phyloP scores from a whole-genome alignment of 768 basidiomycete species.

The Harrya chromipes region DNA sequence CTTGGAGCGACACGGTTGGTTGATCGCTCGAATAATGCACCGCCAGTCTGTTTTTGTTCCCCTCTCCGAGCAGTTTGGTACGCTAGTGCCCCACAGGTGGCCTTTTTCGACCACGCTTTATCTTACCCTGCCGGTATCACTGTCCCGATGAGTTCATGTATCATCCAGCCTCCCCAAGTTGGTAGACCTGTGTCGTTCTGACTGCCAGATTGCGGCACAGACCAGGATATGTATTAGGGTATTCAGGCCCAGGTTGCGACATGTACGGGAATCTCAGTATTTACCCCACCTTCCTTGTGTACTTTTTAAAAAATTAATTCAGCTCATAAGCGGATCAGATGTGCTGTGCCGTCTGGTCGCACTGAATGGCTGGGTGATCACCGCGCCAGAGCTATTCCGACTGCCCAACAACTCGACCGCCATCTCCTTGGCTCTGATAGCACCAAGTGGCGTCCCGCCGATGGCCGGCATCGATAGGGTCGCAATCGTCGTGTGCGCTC shows the following conservation, averaged over 20 bases:
- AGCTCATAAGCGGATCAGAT: neutral
- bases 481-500: conserved; percentile 34
- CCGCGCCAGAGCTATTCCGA: neutral
- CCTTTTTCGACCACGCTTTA: too few species aligned
- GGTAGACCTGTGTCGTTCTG: too few species aligned
- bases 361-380: neutral
- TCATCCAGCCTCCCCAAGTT: too few species aligned
- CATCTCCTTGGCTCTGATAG: conserved; percentile 76
- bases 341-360: neutral
- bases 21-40: too few species aligned
- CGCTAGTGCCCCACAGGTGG: too few species aligned
- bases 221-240: conserved; percentile 7
- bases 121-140: too few species aligned
- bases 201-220: too few species aligned
- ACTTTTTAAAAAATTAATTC: neutral
- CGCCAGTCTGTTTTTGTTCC: too few species aligned
- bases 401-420: conserved; percentile 25
- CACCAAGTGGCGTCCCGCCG: conserved; percentile 36
- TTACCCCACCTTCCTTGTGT: neutral
- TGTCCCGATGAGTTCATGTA: too few species aligned
- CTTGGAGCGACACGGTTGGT: too few species aligned
- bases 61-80: too few species aligned
- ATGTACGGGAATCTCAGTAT: conserved; percentile 3
- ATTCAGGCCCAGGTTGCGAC: conserved; percentile 1
- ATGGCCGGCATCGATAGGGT: conserved; percentile 12